Evolutionary conservation across 108 stramenopile genomes (phyloP).

Genomic region (Pseudonitzschia pungens): DNA sequence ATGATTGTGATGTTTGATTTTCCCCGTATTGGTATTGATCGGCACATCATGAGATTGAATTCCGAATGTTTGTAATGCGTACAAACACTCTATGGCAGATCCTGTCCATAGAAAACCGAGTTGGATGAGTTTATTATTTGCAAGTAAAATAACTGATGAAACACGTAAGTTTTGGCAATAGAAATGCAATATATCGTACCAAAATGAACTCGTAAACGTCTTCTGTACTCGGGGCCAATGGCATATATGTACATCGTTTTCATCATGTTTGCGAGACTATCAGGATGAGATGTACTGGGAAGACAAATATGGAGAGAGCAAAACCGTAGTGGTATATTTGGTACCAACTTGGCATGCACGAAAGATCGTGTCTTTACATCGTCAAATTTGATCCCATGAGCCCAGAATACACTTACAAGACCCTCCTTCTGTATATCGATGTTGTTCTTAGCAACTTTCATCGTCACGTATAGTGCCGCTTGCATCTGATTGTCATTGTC

Average conservation of each 20-base stretch:
- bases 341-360: background rate
- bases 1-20: background rate
- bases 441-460: background rate
- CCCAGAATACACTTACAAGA: background rate
- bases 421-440: constrained; percentile 13
- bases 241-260: background rate
- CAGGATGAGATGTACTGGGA: background rate
- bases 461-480: background rate
- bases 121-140: too few species aligned
- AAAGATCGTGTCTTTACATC: background rate
- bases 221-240: background rate
- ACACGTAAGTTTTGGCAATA: too few species aligned
- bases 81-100: constrained; percentile 12
- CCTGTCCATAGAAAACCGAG: background rate
- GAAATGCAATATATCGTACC: background rate
- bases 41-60: constrained; percentile 22
- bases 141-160: too few species aligned
- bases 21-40: constrained; percentile 5
- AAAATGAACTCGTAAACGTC: background rate
- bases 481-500: background rate
- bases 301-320: constrained; percentile 3
- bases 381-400: background rate
- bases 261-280: background rate
- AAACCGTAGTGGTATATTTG: background rate
- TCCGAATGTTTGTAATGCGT: constrained; percentile 20